phyloP scores from a whole-genome alignment of 306 rosid species.

The Lotus japonicus region DNA sequence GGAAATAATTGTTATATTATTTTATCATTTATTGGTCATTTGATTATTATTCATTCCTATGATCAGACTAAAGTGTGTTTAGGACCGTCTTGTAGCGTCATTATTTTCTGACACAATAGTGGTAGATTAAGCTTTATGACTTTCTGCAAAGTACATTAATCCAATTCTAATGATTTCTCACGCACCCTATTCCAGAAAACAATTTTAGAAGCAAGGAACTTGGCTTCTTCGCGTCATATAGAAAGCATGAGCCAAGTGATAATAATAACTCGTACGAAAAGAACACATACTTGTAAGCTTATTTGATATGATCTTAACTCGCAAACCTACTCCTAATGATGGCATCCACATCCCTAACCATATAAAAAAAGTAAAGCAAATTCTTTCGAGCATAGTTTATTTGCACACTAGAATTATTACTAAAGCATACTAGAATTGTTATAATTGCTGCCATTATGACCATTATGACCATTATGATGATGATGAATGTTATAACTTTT shows the following conservation, averaged over 20 bases:
- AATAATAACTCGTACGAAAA: conserved; percentile 13
- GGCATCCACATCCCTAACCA: conserved; percentile 55
- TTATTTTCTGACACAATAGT: neutral
- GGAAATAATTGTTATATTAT: no score
- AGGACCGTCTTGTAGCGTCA: neutral
- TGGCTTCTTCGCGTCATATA: neutral
- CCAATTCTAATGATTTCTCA: no score
- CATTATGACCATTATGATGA: conserved; percentile 65
- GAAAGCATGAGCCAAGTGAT: conserved; percentile 9
- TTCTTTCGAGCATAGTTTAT: conserved; percentile 28
- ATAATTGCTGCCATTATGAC: conserved; percentile 77
- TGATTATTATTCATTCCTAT: no score
- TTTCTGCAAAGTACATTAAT: no score
- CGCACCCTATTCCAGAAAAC: neutral
- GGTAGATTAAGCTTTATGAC: no score
- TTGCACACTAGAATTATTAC: conserved; percentile 51
- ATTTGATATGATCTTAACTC: neutral
- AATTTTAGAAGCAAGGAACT: neutral
- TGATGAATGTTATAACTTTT: conserved; percentile 35
- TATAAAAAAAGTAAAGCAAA: conserved; percentile 25
- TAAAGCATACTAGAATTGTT: conserved; percentile 44
- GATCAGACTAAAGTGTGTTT: no score
- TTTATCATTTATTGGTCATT: no score
- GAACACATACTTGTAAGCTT: neutral
- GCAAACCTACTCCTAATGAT: conserved; percentile 48